A percentile compares a stretch with the other conserved stretches of the same genome.
These are phyloP conservation scores for Fusarium sp. DNA, from an alignment of 2,329 filamentous ascomycete species.

Conservation along the genomic window DNA sequence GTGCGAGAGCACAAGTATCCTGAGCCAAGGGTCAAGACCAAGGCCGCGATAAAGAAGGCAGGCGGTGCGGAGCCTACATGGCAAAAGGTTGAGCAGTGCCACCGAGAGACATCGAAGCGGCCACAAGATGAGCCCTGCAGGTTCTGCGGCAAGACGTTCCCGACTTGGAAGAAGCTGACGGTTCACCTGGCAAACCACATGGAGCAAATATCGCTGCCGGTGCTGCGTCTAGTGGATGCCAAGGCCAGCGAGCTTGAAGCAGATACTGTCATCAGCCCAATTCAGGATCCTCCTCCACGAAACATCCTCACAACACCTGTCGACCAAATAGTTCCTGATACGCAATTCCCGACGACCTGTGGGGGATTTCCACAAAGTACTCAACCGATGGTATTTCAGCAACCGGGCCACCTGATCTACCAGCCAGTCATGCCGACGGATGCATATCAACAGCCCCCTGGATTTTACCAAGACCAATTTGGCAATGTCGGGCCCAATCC, in stretches of 20 bases:
- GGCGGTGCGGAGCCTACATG: slow-evolving; percentile 74
- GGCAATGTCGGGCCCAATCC: slow-evolving; percentile 42
- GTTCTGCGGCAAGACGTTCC: slow-evolving; percentile 85
- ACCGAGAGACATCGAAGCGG: slow-evolving; percentile 72
- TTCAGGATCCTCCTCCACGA: slow-evolving; percentile 63
- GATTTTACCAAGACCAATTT: slow-evolving; percentile 45
- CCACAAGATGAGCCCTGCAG: slow-evolving; percentile 84
- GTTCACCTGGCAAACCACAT: slow-evolving; percentile 96
- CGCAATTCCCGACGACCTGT: slow-evolving; percentile 38
- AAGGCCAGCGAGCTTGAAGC: slow-evolving; percentile 62
- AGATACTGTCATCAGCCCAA: slow-evolving; percentile 75
- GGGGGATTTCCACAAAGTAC: slow-evolving; percentile 32
- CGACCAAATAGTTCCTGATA: slow-evolving; percentile 34
- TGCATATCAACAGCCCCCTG: slow-evolving; percentile 37
- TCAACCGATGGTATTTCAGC: slow-evolving; percentile 34
- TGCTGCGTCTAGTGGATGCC: slow-evolving; percentile 70
- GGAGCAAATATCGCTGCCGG: slow-evolving; percentile 89
- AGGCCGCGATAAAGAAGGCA: slow-evolving; percentile 72
- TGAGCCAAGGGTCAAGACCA: slow-evolving; percentile 84
- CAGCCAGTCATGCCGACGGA: slow-evolving; percentile 41
- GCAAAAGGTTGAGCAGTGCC: slow-evolving; percentile 82
- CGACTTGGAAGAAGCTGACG: slow-evolving; percentile 91
- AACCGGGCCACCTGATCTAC: slow-evolving; percentile 40
- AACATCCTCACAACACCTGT: slow-evolving; percentile 44
- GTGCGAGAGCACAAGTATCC: slow-evolving; percentile 89